Conservation (phyloP, 2,329 filamentous ascomycete species). For the Pestalotiopsis sp. region DNA sequence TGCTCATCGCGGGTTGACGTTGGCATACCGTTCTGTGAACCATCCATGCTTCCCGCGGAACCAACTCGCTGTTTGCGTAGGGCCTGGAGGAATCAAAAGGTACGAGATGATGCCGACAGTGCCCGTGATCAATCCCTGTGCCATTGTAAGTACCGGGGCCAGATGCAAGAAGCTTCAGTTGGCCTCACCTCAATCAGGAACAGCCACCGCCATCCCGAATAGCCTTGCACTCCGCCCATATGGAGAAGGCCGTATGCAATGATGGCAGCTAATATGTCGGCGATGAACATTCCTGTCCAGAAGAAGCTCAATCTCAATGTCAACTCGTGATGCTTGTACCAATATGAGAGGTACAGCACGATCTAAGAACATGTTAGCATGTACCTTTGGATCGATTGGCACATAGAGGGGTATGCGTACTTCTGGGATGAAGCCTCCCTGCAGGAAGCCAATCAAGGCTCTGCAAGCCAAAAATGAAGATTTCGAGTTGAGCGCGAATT, state of each 20-base stretch:
- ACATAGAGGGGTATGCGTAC: neutral
- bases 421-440: conserved; percentile 36
- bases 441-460: conserved; percentile 28
- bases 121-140: conserved; percentile 29
- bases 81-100: conserved; percentile 52
- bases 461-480: conserved; percentile 28
- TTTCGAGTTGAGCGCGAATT: conserved; percentile 27
- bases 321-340: conserved; percentile 37
- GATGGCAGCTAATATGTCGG: conserved; percentile 36
- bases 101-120: conserved; percentile 51
- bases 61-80: conserved; percentile 50
- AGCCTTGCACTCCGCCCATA: conserved; percentile 37
- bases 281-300: conserved; percentile 37
- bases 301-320: conserved; percentile 41
- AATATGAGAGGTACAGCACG: conserved; percentile 36
- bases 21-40: conserved; percentile 52
- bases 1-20: neutral
- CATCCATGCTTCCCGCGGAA: conserved; percentile 51
- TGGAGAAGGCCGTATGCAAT: conserved; percentile 40
- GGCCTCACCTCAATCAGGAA: conserved; percentile 56
- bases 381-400: neutral
- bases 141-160: neutral
- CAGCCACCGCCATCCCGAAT: conserved; percentile 47
- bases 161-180: conserved; percentile 25
- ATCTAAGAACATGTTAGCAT: conserved; percentile 21